Conservation (phyloP, 371 early-diverging fungal species). For the Mucor lusitanicus region DNA sequence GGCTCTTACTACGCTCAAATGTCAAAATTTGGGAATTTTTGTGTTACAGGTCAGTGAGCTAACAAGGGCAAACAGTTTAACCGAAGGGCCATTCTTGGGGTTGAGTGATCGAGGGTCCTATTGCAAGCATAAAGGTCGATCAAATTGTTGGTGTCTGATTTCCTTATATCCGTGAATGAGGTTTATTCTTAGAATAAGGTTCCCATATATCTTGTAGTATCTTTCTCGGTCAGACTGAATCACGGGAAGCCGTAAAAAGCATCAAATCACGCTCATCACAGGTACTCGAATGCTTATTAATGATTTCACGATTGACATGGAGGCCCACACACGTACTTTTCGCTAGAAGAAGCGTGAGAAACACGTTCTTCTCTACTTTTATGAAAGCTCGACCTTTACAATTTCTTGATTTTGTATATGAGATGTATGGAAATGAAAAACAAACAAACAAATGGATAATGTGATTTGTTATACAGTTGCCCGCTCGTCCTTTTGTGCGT, state of each 20-base stretch:
- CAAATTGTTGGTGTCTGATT: neutral
- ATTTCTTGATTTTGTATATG: neutral
- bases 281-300: no score
- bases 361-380: neutral
- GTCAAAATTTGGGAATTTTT: no score
- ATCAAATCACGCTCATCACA: neutral
- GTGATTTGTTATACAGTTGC: neutral
- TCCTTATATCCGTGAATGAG: neutral
- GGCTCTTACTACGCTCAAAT: no score
- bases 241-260: neutral
- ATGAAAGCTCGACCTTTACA: neutral
- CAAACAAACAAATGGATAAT: neutral
- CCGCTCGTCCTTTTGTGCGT: conserved; percentile 1
- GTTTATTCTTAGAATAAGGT: neutral
- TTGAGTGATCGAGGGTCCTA: neutral
- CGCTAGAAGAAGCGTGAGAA: neutral
- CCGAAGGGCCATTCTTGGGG: neutral
- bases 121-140: neutral
- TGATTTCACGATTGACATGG: neutral
- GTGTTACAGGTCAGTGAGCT: neutral
- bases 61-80: neutral
- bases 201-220: neutral
- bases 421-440: neutral
- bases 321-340: neutral
- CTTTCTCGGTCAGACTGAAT: neutral